Conservation (phyloP, 345 rosid species). For the Sonneratia alba region DNA sequence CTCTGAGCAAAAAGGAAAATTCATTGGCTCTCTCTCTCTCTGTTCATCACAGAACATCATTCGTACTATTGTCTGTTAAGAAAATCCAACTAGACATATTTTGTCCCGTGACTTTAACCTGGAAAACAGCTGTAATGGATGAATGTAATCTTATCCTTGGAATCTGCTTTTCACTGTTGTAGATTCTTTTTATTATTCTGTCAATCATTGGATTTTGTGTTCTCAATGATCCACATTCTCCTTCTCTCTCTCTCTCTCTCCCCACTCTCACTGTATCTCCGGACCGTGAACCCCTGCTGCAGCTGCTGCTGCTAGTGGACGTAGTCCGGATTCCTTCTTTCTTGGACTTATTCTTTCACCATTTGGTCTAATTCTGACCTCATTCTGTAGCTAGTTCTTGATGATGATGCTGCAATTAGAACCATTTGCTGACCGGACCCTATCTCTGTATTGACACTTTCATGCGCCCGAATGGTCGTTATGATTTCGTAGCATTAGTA, state of each 20-base stretch:
- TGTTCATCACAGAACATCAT: no score
- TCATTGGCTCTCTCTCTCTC: no score
- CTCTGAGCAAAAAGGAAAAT: no score
- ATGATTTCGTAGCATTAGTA: no score
- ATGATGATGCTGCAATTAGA: background rate
- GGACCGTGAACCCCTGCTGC: background rate
- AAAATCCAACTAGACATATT: background rate
- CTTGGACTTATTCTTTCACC: background rate
- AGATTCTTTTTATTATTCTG: background rate
- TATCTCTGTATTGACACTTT: no score
- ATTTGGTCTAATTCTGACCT: background rate
- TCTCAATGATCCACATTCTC: background rate
- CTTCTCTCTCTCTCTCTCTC: background rate
- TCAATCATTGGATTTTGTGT: background rate
- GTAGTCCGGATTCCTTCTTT: background rate
- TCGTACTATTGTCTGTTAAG: background rate
- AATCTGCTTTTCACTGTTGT: background rate
- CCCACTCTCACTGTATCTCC: background rate
- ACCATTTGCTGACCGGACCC: background rate
- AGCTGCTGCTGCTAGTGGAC: background rate
- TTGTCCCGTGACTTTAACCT: background rate
- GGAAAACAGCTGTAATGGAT: slow-evolving; percentile 6
- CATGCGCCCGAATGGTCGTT: no score
- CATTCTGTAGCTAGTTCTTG: background rate
- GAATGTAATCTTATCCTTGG: background rate